phyloP scores from a whole-genome alignment of 176 grass and related monocot species.

The Tillandsia fasciculata region DNA sequence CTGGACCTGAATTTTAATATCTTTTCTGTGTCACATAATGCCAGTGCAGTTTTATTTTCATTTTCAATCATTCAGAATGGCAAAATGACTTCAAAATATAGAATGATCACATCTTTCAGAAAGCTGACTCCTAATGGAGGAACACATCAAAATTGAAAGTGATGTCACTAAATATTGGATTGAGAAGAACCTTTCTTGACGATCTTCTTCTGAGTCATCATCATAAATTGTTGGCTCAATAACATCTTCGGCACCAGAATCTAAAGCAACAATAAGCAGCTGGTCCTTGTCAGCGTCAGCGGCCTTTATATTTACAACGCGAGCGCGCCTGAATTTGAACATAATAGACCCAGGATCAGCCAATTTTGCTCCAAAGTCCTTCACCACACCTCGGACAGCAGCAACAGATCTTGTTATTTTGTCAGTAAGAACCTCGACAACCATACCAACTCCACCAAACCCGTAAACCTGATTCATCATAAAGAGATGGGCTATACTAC shows the following conservation, averaged over 20 bases:
- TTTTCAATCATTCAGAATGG: too few species aligned
- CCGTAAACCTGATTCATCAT: slow-evolving; percentile 61
- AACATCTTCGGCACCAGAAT: slow-evolving; percentile 91
- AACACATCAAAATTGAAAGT: not conserved
- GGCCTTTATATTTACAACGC: slow-evolving; percentile 75
- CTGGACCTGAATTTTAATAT: too few species aligned
- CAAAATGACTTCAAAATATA: not conserved
- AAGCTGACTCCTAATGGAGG: not conserved
- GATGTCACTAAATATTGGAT: not conserved
- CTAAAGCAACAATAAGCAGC: slow-evolving; percentile 59
- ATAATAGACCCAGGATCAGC: slow-evolving; percentile 88
- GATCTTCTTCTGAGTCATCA: slow-evolving; percentile 50
- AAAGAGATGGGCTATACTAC: not conserved
- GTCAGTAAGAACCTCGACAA: slow-evolving; percentile 95
- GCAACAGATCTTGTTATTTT: slow-evolving; percentile 97
- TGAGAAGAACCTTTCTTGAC: slow-evolving; percentile 52
- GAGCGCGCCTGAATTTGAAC: slow-evolving; percentile 79
- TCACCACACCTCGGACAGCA: slow-evolving; percentile 58
- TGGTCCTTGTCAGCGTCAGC: slow-evolving; percentile 74
- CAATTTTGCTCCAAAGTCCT: slow-evolving; percentile 71
- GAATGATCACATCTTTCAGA: not conserved
- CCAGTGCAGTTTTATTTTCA: too few species aligned
- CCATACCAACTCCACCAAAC: slow-evolving; percentile 93
- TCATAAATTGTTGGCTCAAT: slow-evolving; percentile 64
- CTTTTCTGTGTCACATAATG: too few species aligned